These are phyloP conservation scores for Dactylellina drechsleri DNA, from an alignment of 2,329 filamentous ascomycete species.

Conservation along the genomic window DNA sequence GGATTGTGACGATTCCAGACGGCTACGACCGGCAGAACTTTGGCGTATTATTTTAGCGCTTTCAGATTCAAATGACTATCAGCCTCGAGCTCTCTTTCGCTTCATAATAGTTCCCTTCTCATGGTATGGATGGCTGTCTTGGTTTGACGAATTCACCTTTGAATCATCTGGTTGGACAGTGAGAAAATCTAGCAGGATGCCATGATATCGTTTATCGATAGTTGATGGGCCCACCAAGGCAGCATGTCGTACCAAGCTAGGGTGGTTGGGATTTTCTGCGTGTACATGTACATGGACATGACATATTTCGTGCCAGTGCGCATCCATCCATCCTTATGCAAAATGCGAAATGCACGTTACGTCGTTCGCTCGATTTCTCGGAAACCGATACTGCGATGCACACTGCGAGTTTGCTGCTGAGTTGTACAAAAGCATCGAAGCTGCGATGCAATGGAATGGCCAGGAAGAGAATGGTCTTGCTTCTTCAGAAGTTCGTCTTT, in stretches of 20 bases:
- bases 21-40: constrained; percentile 30
- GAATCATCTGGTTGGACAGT: constrained; percentile 18
- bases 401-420: constrained; percentile 6
- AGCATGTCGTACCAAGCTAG: background rate
- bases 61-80: constrained; percentile 21
- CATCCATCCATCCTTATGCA: background rate
- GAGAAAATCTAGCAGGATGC: background rate
- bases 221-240: background rate
- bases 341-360: background rate
- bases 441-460: constrained; percentile 14
- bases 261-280: background rate
- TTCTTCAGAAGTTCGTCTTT: too few species aligned
- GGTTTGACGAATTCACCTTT: constrained; percentile 9
- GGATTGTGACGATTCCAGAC: constrained; percentile 26
- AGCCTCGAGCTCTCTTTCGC: background rate
- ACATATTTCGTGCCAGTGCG: background rate
- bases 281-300: constrained; percentile 13
- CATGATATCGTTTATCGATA: background rate
- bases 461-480: background rate
- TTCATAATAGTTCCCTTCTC: background rate
- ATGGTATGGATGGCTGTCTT: constrained; percentile 29
- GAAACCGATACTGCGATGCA: too few species aligned
- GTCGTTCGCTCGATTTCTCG: constrained; percentile 1
- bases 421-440: constrained; percentile 16
- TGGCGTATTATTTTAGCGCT: background rate